Conservation (phyloP, 352 stramenopile genomes). For the Phytophthora agathidicida region DNA sequence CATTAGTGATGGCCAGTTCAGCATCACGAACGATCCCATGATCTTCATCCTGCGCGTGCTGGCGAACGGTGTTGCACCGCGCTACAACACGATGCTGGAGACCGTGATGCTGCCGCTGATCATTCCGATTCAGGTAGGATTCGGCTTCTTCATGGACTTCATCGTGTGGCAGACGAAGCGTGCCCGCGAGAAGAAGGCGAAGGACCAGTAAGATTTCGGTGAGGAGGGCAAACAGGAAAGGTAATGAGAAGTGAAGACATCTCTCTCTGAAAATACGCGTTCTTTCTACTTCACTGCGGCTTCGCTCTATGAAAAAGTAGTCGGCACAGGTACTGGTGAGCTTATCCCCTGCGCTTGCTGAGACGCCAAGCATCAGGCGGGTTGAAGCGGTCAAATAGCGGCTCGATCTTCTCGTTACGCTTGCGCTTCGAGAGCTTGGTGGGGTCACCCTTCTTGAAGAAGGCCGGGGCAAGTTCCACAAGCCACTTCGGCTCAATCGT, state of each 20-base stretch:
- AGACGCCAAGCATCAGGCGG: constrained; percentile 97
- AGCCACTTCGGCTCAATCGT: constrained; percentile 99
- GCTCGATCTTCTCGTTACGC: constrained; percentile 99
- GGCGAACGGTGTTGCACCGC: constrained; percentile 76
- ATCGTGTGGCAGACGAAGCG: constrained; percentile 64
- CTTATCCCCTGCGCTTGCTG: constrained; percentile 94
- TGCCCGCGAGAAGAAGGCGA: constrained; percentile 59
- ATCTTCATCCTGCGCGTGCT: constrained; percentile 75
- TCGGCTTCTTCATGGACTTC: constrained; percentile 84
- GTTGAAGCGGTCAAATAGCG: constrained; percentile 98
- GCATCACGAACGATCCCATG: constrained; percentile 83
- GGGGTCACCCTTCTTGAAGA: constrained; percentile 97
- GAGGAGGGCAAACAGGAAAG: not conserved
- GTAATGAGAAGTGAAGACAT: constrained; percentile 3
- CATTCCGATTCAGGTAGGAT: constrained; percentile 73
- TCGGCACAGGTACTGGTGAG: not conserved
- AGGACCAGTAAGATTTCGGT: constrained; percentile 49
- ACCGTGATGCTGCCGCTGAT: constrained; percentile 66
- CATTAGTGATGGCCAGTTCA: constrained; percentile 71
- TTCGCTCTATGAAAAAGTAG: constrained; percentile 4
- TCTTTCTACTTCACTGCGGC: constrained; percentile 12
- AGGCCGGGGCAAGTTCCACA: constrained; percentile 95
- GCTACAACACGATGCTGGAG: constrained; percentile 78
- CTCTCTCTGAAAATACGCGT: constrained; percentile 5
- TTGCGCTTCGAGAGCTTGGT: constrained; percentile 99